A percentile compares a stretch with the other conserved stretches of the same genome.
These are phyloP conservation scores for Phytophthora sp. DNA, from an alignment of 352 stramenopile species.

Conservation along the genomic window DNA sequence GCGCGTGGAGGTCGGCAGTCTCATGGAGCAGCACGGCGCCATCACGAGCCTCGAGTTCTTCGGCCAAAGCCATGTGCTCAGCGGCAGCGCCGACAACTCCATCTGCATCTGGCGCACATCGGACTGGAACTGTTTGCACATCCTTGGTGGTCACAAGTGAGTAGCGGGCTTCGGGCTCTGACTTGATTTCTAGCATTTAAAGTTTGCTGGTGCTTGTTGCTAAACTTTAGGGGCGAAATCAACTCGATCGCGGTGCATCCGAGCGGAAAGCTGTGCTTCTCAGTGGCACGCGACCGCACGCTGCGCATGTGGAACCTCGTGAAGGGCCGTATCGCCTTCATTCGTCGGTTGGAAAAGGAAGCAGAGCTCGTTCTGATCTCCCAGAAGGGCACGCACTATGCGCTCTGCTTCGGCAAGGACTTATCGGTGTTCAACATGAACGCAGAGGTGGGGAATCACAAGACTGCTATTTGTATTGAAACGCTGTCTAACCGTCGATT, in stretches of 20 bases:
- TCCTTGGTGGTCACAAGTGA: slow-evolving; percentile 88
- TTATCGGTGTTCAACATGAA: slow-evolving; percentile 86
- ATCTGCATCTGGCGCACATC: slow-evolving; percentile 91
- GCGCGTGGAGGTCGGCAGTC: slow-evolving; percentile 83
- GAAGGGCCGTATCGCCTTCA: slow-evolving; percentile 89
- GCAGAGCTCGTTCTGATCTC: slow-evolving; percentile 79
- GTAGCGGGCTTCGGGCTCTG: slow-evolving; percentile 8
- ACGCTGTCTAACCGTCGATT: neutral
- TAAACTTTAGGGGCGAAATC: slow-evolving; percentile 65
- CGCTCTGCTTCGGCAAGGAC: slow-evolving; percentile 71
- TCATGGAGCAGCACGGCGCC: slow-evolving; percentile 88
- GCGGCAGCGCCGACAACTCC: slow-evolving; percentile 86
- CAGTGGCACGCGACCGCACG: slow-evolving; percentile 80
- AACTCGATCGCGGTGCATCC: slow-evolving; percentile 88
- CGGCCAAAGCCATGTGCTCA: slow-evolving; percentile 87
- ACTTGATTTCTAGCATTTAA: too few relatives aligned
- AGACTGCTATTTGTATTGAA: neutral
- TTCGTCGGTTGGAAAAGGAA: slow-evolving; percentile 85
- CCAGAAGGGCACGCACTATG: slow-evolving; percentile 74
- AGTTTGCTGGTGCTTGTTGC: slow-evolving; percentile 4
- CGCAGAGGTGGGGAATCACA: slow-evolving; percentile 51
- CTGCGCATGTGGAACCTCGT: slow-evolving; percentile 92
- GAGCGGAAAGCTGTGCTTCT: slow-evolving; percentile 90
- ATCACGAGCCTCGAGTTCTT: slow-evolving; percentile 91
- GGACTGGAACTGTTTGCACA: slow-evolving; percentile 91